Evolutionary conservation across 2,329 filamentous ascomycete genomes (phyloP).

Genomic region (Fusarium buharicum): DNA sequence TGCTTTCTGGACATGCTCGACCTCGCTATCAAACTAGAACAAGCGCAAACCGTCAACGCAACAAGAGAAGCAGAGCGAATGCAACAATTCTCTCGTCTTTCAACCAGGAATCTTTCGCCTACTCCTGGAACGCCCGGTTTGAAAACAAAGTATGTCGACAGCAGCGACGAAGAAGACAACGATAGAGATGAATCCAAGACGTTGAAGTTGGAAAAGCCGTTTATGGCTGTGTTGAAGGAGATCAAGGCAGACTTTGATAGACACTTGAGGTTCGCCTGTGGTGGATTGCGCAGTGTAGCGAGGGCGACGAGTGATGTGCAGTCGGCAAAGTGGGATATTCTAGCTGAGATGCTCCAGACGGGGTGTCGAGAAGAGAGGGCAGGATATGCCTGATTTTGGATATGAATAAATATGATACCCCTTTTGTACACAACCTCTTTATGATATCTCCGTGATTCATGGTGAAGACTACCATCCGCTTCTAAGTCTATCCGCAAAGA

Average conservation of each 20-base stretch:
- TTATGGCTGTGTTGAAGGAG: constrained; percentile 62
- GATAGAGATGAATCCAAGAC: constrained; percentile 28
- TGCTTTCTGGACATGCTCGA: constrained; percentile 81
- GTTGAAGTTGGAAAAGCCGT: constrained; percentile 52
- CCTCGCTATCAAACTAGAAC: constrained; percentile 75
- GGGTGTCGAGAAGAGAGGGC: constrained; percentile 43
- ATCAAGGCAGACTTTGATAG: constrained; percentile 72
- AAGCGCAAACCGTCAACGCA: constrained; percentile 60
- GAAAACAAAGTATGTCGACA: constrained; percentile 44
- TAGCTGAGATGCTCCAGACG: constrained; percentile 82
- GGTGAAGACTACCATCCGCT: constrained; percentile 34
- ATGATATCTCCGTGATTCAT: background rate
- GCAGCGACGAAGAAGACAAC: constrained; percentile 46
- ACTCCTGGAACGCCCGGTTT: constrained; percentile 35
- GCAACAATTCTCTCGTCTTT: constrained; percentile 50
- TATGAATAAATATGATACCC: constrained; percentile 44
- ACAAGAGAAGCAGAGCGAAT: constrained; percentile 48
- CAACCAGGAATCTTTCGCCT: constrained; percentile 29
- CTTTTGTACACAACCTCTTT: constrained; percentile 1
- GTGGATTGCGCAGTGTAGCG: constrained; percentile 78
- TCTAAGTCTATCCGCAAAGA: constrained; percentile 72
- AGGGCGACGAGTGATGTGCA: constrained; percentile 73
- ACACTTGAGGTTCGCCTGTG: constrained; percentile 74
- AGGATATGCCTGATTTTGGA: constrained; percentile 26
- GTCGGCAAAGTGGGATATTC: constrained; percentile 76